phyloP scores from a whole-genome alignment of 345 rosid genomes.

The Acer yangbiense region DNA sequence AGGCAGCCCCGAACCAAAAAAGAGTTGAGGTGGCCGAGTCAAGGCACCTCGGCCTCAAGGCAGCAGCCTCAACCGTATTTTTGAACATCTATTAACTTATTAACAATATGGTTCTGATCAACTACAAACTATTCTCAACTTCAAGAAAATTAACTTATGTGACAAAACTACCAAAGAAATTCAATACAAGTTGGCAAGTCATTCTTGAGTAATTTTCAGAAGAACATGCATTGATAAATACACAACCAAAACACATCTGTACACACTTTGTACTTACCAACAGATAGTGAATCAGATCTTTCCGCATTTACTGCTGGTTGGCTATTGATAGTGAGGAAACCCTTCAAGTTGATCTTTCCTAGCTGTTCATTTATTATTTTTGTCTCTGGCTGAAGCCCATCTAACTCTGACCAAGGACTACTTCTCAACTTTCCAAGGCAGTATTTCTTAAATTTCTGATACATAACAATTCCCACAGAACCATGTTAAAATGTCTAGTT shows the following conservation, averaged over 20 bases:
- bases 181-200: neutral
- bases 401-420: conserved; percentile 97
- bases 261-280: conserved; percentile 51
- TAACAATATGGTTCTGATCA: neutral
- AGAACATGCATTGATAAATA: neutral
- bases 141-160: neutral
- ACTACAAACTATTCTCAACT: neutral
- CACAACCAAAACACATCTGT: neutral
- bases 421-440: conserved; percentile 83
- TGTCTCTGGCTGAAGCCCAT: conserved; percentile 94
- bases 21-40: no score
- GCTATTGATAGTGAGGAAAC: conserved; percentile 93
- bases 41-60: no score
- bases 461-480: conserved; percentile 21
- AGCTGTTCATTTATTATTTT: conserved; percentile 84
- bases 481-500: conserved; percentile 14
- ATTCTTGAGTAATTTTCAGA: neutral
- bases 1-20: no score
- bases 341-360: conserved; percentile 79
- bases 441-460: conserved; percentile 79
- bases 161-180: neutral
- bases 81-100: neutral
- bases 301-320: conserved; percentile 95
- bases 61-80: no score
- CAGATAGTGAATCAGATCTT: conserved; percentile 74